Base-by-base conservation (phyloP, 1,284 basidiomycete genomes). In the Apiotrichum akiyoshidainum region DNA sequence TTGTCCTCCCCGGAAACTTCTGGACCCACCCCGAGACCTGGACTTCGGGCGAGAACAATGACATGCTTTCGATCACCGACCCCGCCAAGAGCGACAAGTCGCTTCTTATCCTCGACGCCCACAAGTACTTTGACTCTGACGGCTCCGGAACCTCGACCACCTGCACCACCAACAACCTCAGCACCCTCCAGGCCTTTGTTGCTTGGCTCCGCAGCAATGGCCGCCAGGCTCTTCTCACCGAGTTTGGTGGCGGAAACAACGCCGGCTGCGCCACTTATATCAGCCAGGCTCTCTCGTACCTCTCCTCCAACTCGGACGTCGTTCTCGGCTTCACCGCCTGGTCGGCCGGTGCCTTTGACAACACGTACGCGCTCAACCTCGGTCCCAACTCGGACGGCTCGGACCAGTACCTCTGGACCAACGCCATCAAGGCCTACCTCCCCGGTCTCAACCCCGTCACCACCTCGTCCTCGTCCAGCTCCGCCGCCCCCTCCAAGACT, bases 91-190 rank as follows among this genome's bases (percentile, higher is more conserved):
- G 75, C 4, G 76, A 69, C 70, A 82, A 82, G 35, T 65, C 63
- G 3, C 56, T 66, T 69, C 78, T 86, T 37, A 72, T 86, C 66
- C 82, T 86, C 65, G 84, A 86, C 79, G 83, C 84, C 5, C 84
- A 85, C 79, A 82, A 84, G 72, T 85, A 85, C 72, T 81, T 84
- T 60, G 84, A 85, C 70, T 78, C 76, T 53, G 83, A 85, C 70
- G 83, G 83, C 70, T 82, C 80, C 42, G 84, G 85, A 50, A 84
- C 82, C 6, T 79, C 81, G 66, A 65, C 80, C 13, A 82, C 60
- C 80, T 77, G 75, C 60, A 60, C 81, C 63, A 80, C 78, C 45
- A 84, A 71, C 70, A 83, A 82, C 61, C 78, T 83, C 41, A 72
- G 75, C 55, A 78, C 81, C 11, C 68, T 84, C 57, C 74, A 76